Evolutionary conservation across 192 early-diverging fungal species (phyloP).

Genomic region (Phycomyces nitens): DNA sequence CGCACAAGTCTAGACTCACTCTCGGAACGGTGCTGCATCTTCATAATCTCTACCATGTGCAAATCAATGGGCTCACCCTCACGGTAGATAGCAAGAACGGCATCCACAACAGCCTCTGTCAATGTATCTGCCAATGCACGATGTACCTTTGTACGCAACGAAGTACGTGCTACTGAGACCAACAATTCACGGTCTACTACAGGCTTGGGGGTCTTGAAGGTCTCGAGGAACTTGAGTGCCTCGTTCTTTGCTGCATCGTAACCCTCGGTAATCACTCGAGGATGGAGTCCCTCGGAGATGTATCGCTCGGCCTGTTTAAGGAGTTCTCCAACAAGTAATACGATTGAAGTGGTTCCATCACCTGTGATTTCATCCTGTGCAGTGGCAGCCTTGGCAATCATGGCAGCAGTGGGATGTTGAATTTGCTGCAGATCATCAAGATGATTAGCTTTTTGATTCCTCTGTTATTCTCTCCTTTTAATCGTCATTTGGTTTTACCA

Average conservation of each 20-base stretch:
- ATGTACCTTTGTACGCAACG: constrained; percentile 93
- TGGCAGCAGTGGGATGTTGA: constrained; percentile 98
- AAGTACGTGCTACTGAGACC: constrained; percentile 88
- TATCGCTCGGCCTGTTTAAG: constrained; percentile 93
- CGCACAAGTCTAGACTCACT: constrained; percentile 92
- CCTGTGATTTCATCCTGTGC: constrained; percentile 99
- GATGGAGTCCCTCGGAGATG: constrained; percentile 96
- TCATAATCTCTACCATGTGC: constrained; percentile 99
- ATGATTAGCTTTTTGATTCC: background rate
- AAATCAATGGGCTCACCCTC: constrained; percentile 90
- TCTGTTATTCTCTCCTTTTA: no score
- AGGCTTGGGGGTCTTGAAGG: constrained; percentile 68
- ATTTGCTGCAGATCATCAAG: constrained; percentile 78
- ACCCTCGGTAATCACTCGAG: constrained; percentile 92
- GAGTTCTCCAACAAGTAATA: constrained; percentile 94
- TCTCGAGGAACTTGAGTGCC: constrained; percentile 89
- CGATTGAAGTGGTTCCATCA: constrained; percentile 97
- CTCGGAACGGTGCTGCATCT: constrained; percentile 98
- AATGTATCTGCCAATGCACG: constrained; percentile 85
- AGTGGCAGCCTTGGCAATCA: constrained; percentile 98
- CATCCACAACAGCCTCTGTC: constrained; percentile 96
- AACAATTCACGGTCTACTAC: constrained; percentile 87
- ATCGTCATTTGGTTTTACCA: constrained; percentile 59
- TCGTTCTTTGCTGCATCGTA: constrained; percentile 97
- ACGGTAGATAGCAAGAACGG: constrained; percentile 81